Percentiles rank a stretch among this genome's conserved stretches.
Conservation (phyloP, 495 filamentous ascomycete genomes). For the Hypoxylon subgilvum region DNA sequence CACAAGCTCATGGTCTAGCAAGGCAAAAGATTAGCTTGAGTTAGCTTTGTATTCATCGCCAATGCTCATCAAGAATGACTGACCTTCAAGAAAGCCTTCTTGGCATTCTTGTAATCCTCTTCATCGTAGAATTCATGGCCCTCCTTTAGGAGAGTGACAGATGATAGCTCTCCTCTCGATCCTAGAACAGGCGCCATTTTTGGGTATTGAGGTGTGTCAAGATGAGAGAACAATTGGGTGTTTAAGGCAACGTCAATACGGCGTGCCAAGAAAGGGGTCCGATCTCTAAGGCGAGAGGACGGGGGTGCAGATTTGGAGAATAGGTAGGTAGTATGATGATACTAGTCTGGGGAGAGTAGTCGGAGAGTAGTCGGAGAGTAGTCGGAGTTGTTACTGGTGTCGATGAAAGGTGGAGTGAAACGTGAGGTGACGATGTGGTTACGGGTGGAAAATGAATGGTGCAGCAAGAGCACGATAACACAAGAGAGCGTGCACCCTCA, state of each 20-base stretch:
- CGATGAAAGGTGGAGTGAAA: no score
- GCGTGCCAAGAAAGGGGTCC: no score
- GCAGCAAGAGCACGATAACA: no score
- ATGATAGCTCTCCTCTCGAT: background rate
- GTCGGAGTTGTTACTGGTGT: no score
- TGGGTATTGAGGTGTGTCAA: background rate
- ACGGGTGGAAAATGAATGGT: no score
- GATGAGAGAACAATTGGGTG: background rate
- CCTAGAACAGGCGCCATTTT: constrained; percentile 7
- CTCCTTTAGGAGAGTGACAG: background rate
- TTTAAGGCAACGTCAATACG: no score
- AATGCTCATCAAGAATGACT: background rate
- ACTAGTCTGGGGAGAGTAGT: no score
- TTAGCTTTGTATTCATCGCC: background rate
- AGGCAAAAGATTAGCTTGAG: background rate
- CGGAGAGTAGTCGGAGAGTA: no score
- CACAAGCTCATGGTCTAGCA: constrained; percentile 19
- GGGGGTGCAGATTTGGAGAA: background rate
- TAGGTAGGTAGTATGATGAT: background rate
- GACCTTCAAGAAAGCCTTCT: constrained; percentile 11
- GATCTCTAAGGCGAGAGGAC: background rate
- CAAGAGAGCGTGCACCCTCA: no score
- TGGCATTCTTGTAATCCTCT: constrained; percentile 1
- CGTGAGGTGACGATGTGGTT: no score
- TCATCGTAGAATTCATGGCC: constrained; percentile 2